Conservation (phyloP, 257 asterid genomes). For the Rubia yunnanensis region DNA sequence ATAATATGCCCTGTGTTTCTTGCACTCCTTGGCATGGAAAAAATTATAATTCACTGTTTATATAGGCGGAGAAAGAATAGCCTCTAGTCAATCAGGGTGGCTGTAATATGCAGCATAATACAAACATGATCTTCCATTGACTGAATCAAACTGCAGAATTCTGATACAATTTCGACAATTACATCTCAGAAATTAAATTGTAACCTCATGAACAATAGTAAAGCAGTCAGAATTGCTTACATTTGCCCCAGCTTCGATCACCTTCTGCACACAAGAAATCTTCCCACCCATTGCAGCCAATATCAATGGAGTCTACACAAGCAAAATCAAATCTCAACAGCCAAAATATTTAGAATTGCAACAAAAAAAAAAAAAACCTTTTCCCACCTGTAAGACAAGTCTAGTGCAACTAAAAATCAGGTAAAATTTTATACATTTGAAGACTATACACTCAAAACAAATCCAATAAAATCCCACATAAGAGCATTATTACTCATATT, state of each 20-base stretch:
- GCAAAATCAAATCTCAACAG: constrained; percentile 1
- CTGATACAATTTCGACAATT: constrained; percentile 31
- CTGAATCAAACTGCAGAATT: constrained; percentile 82
- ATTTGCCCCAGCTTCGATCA: constrained; percentile 89
- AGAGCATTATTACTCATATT: neutral
- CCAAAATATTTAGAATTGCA: no score
- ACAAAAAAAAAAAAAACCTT: constrained; percentile 11
- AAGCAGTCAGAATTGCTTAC: constrained; percentile 29
- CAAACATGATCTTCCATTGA: constrained; percentile 85
- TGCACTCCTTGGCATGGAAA: no score
- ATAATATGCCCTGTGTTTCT: no score
- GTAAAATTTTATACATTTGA: neutral
- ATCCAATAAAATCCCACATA: neutral
- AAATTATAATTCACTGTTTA: no score
- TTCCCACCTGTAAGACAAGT: neutral
- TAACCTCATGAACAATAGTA: neutral
- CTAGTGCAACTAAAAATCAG: neutral
- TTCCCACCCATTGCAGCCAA: constrained; percentile 98
- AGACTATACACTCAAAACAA: neutral
- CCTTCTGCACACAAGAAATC: constrained; percentile 68
- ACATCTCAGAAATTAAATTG: constrained; percentile 5
- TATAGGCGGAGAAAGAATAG: constrained; percentile 81
- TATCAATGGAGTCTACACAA: constrained; percentile 85
- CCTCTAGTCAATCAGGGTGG: constrained; percentile 65
- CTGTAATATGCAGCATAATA: constrained; percentile 96